Conservation (phyloP, 1,284 basidiomycete genomes). For the Moniliophthora roreri region DNA sequence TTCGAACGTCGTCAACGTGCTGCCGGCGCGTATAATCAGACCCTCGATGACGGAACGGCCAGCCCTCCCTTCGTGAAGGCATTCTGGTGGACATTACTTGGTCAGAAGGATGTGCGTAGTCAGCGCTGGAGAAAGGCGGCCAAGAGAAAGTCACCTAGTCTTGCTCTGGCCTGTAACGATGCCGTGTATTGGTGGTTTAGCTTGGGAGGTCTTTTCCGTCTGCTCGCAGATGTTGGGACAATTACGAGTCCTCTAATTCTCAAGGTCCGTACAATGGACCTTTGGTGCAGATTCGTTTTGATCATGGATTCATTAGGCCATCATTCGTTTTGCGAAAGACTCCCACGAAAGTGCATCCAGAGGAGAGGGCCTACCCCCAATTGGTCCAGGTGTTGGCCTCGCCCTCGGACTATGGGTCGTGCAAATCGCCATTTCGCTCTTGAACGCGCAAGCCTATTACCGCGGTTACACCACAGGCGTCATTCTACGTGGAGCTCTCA, state of each 20-base stretch:
- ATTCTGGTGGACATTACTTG: conserved; percentile 1
- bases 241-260: conserved; percentile 8
- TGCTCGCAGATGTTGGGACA: conserved; percentile 7
- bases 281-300: neutral
- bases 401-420: conserved; percentile 6
- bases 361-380: conserved; percentile 1
- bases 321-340: conserved; percentile 3
- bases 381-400: conserved; percentile 7
- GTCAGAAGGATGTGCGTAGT: neutral
- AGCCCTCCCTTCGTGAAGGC: neutral
- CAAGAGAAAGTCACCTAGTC: conserved; percentile 1
- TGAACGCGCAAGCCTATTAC: conserved; percentile 8
- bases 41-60: conserved; percentile 2
- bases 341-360: neutral
- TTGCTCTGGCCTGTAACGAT: conserved; percentile 9
- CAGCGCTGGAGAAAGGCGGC: conserved; percentile 1
- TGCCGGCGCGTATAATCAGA: conserved; percentile 5
- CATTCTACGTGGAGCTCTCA: conserved; percentile 8
- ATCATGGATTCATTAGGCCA: neutral
- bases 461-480: conserved; percentile 8
- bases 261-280: neutral
- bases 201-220: conserved; percentile 1
- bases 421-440: conserved; percentile 6
- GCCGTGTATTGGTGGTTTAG: conserved; percentile 7
- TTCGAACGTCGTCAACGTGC: conserved; percentile 6